phyloP scores from a whole-genome alignment of 345 rosid genomes.

The Adansonia digitata region DNA sequence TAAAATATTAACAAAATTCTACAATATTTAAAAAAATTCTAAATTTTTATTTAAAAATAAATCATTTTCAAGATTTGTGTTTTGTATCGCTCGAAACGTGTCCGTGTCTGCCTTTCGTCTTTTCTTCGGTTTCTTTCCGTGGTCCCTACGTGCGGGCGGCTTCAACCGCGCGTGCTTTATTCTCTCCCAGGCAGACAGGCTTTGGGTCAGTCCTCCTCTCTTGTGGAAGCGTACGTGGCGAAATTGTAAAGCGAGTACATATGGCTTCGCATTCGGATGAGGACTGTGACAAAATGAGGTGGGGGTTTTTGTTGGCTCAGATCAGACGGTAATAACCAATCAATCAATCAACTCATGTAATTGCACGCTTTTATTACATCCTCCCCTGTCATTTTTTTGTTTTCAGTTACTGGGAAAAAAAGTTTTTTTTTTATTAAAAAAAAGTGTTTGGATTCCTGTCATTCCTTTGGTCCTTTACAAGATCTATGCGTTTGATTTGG shows the following conservation, averaged over 20 bases:
- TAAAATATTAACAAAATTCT: no score
- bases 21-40: no score
- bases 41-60: background rate
- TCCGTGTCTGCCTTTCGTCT: background rate
- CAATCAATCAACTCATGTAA: slow-evolving; percentile 28
- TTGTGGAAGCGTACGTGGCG: background rate
- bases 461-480: background rate
- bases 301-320: background rate
- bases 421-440: background rate
- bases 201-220: background rate
- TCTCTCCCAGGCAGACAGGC: background rate
- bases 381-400: background rate
- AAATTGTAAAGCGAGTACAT: background rate
- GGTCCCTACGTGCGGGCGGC: slow-evolving; percentile 6
- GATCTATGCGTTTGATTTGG: slow-evolving; percentile 11
- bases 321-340: slow-evolving; percentile 5
- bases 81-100: slow-evolving; percentile 12
- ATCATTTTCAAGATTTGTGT: slow-evolving; percentile 9
- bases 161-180: slow-evolving; percentile 7
- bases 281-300: background rate
- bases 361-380: background rate
- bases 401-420: background rate
- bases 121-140: background rate
- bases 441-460: background rate
- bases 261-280: background rate